These are phyloP conservation scores for Miamiensis avidus DNA, from an alignment of 169 alveolate species.

Conservation along the genomic window DNA sequence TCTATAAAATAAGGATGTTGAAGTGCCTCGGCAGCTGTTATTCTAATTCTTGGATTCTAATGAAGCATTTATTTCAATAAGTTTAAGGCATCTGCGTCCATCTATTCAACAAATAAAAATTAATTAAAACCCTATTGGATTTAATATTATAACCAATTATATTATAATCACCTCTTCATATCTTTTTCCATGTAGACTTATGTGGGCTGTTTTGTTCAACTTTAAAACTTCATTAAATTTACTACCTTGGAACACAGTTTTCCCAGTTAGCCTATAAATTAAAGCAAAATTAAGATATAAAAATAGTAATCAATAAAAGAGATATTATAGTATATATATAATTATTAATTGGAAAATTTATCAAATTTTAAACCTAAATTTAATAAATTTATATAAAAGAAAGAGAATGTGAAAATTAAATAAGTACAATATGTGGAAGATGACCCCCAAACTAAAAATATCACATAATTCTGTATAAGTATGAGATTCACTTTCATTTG, in stretches of 20 bases:
- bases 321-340: too few species aligned
- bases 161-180: not conserved
- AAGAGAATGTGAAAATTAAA: conserved; percentile 8
- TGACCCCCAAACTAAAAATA: conserved; percentile 31
- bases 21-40: not conserved
- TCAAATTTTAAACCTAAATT: not conserved
- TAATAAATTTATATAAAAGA: not conserved
- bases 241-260: not conserved
- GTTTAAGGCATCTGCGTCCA: conserved; percentile 4
- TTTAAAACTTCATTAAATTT: not conserved
- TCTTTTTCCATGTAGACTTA: not conserved
- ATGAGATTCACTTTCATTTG: conserved; percentile 21
- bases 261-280: not conserved
- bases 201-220: not conserved
- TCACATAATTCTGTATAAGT: conserved; percentile 25
- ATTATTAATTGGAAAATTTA: too few species aligned
- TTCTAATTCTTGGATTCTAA: conserved; percentile 22
- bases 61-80: conserved; percentile 10
- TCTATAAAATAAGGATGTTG: conserved; percentile 20
- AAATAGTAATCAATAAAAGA: not conserved
- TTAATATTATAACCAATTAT: conserved; percentile 11
- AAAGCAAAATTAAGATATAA: not conserved
- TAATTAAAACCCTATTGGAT: conserved; percentile 14
- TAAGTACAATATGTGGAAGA: conserved; percentile 18
- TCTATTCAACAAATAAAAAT: not conserved